phyloP scores from a whole-genome alignment of 352 stramenopile species.

The Phytophthora citricola region DNA sequence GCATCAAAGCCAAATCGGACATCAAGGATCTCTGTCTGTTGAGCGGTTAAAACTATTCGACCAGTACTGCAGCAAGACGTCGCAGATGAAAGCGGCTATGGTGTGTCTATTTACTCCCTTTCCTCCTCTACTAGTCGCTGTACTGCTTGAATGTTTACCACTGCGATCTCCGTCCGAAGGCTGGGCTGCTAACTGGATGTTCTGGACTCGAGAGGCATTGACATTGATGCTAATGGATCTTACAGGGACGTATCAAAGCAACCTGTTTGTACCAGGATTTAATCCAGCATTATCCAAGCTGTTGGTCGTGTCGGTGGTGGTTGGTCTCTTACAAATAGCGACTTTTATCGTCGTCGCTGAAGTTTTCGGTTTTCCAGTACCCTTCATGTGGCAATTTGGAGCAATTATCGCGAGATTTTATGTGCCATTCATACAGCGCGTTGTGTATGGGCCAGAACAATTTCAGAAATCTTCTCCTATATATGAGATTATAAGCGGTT shows the following conservation, averaged over 20 bases:
- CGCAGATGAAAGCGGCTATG: neutral
- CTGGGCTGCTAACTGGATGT: conserved; percentile 7
- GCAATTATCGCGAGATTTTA: neutral
- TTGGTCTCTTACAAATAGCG: neutral
- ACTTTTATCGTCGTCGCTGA: neutral
- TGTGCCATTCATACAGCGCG: neutral
- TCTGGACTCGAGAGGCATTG: neutral
- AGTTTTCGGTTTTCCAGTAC: neutral
- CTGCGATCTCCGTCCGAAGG: neutral
- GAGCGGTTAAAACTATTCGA: conserved; percentile 11
- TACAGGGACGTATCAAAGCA: neutral
- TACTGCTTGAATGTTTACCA: conserved; percentile 5
- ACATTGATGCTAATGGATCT: neutral
- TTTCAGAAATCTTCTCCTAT: neutral
- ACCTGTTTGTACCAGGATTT: neutral
- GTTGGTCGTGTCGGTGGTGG: neutral
- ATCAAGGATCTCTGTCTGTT: conserved; percentile 10
- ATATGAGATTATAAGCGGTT: neutral
- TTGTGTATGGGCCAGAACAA: neutral
- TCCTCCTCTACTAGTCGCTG: neutral
- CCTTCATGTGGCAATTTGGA: neutral
- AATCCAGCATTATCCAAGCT: neutral
- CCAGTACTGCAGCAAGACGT: conserved; percentile 14
- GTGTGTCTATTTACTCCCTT: conserved; percentile 9
- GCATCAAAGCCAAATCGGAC: conserved; percentile 4